phyloP scores from a whole-genome alignment of 2,329 filamentous ascomycete genomes.

The Exophiala dermatitidis region DNA sequence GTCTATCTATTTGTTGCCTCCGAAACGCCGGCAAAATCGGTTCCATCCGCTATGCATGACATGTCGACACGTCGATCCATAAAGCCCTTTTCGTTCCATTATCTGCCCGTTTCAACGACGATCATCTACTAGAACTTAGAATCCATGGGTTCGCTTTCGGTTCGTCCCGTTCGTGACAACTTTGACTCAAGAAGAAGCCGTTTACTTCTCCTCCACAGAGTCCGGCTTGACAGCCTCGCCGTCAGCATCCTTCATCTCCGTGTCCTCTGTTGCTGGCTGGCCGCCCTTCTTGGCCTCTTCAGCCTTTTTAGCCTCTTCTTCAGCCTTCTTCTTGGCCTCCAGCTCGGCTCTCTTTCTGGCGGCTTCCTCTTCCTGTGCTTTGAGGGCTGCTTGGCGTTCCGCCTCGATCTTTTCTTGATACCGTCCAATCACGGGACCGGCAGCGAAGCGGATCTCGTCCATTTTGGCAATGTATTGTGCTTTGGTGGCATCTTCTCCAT shows the following conservation, averaged over 20 bases:
- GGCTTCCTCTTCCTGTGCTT: constrained; percentile 58
- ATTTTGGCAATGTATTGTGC: constrained; percentile 90
- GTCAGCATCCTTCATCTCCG: constrained; percentile 57
- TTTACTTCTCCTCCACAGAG: constrained; percentile 28
- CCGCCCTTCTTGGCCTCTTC: constrained; percentile 37
- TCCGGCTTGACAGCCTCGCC: constrained; percentile 35
- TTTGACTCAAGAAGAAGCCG: neutral
- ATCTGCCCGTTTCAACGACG: neutral
- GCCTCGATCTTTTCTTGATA: constrained; percentile 91
- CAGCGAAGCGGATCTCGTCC: constrained; percentile 86
- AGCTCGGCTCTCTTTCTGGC: constrained; percentile 58
- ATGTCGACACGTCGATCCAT: constrained; percentile 15
- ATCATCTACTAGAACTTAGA: neutral
- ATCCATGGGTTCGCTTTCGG: neutral
- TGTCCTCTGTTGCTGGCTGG: constrained; percentile 34
- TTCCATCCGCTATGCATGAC: constrained; percentile 20
- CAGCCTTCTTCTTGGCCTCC: constrained; percentile 70
- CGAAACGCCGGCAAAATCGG: constrained; percentile 12
- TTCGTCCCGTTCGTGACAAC: neutral
- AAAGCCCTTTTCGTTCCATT: neutral
- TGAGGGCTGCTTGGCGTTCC: constrained; percentile 66
- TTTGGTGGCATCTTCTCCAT: constrained; percentile 91
- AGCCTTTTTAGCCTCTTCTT: constrained; percentile 57
- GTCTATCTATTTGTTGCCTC: constrained; percentile 10
- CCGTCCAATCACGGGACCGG: constrained; percentile 85